Conservation (phyloP, 805 yeast species). For the Metschnikowia gelsemii region DNA sequence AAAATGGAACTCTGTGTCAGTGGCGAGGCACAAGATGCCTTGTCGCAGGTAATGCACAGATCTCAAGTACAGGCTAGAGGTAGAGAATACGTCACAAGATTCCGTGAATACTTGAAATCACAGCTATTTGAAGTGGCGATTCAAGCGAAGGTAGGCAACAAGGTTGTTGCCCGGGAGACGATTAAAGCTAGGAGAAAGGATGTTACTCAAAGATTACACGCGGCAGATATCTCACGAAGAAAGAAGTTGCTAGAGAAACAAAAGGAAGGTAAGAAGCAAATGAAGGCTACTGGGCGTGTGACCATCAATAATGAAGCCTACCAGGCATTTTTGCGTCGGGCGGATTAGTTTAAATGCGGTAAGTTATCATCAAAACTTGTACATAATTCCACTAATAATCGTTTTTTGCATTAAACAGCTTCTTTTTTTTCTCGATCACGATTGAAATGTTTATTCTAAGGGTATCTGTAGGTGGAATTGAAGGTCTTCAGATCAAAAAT, state of each 20-base stretch:
- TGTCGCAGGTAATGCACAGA: slow-evolving; percentile 85
- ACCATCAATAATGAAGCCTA: slow-evolving; percentile 81
- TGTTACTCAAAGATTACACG: slow-evolving; percentile 91
- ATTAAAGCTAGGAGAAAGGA: slow-evolving; percentile 92
- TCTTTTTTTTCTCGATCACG: too few species aligned
- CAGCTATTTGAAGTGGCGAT: slow-evolving; percentile 91
- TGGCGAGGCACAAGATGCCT: slow-evolving; percentile 86
- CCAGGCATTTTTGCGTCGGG: slow-evolving; percentile 69
- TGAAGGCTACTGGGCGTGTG: slow-evolving; percentile 79
- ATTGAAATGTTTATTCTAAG: too few species aligned
- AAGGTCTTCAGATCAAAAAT: slow-evolving; percentile 52
- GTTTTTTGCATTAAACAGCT: too few species aligned
- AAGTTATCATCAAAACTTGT: slow-evolving; percentile 2
- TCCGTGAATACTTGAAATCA: slow-evolving; percentile 73
- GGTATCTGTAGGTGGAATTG: too few species aligned
- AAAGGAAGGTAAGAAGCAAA: slow-evolving; percentile 86
- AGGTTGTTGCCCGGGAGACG: slow-evolving; percentile 86
- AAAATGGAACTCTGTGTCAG: slow-evolving; percentile 88
- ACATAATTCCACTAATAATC: too few species aligned
- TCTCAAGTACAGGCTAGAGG: slow-evolving; percentile 74
- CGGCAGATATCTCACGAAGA: slow-evolving; percentile 86
- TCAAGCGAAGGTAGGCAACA: slow-evolving; percentile 81
- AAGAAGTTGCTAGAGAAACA: slow-evolving; percentile 85
- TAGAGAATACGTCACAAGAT: slow-evolving; percentile 76
- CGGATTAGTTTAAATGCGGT: slow-evolving; percentile 20